Conservation (phyloP, 2,329 filamentous ascomycete species). For the Thermoascus crustaceus region DNA sequence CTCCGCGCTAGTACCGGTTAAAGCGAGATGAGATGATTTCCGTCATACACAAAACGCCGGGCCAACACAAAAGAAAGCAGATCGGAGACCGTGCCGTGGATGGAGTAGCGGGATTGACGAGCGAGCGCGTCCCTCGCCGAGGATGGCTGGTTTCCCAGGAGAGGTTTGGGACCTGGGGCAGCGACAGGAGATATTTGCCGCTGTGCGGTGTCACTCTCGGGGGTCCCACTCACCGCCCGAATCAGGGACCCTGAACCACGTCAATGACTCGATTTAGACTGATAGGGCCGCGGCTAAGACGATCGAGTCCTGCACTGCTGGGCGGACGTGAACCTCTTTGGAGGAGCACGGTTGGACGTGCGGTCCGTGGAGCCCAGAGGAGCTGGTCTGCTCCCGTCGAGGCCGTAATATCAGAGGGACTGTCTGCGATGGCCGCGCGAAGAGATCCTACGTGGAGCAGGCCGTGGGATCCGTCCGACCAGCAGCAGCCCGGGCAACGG, state of each 20-base stretch:
- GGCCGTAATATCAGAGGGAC: no score
- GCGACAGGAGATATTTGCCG: conserved; percentile 3
- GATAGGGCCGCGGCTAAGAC: conserved; percentile 1
- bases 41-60: conserved; percentile 18
- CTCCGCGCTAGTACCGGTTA: background rate
- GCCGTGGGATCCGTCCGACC: no score
- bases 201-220: conserved; percentile 1
- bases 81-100: conserved; percentile 2
- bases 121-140: conserved; percentile 5
- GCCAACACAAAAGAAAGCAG: conserved; percentile 20
- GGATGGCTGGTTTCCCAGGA: conserved; percentile 12
- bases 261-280: conserved; percentile 3
- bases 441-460: no score
- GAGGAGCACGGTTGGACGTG: no score
- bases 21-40: conserved; percentile 6
- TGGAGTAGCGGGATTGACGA: conserved; percentile 1
- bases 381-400: no score
- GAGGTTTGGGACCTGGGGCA: conserved; percentile 7
- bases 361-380: no score
- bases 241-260: conserved; percentile 6
- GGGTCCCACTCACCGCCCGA: conserved; percentile 5
- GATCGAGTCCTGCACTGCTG: background rate
- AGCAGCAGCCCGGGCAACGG: no score
- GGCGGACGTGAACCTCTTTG: background rate
- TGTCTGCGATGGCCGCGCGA: no score